phyloP scores from a whole-genome alignment of 139 green algal species.

The Micromonas pusilla region DNA sequence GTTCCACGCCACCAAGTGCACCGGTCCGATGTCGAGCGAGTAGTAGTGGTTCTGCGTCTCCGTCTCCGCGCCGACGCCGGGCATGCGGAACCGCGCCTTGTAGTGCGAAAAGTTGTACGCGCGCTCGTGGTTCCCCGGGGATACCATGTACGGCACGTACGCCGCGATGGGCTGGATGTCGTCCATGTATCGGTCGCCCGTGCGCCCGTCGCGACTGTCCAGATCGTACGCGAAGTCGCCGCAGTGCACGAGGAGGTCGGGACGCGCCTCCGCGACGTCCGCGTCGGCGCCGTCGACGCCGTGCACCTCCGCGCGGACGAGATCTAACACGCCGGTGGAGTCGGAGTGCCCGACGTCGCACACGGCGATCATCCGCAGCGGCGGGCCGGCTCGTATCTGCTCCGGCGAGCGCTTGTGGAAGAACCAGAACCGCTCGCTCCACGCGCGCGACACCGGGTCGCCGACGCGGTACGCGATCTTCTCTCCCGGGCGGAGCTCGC shows the following conservation, averaged over 20 bases:
- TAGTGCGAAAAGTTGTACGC: slow-evolving; percentile 23
- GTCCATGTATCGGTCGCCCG: neutral
- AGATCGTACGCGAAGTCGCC: slow-evolving; percentile 24
- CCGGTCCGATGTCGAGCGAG: slow-evolving; percentile 17
- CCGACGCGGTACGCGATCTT: slow-evolving; percentile 5
- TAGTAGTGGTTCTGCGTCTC: neutral
- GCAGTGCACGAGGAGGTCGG: slow-evolving; percentile 10
- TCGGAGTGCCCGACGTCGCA: slow-evolving; percentile 8
- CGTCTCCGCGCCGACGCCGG: neutral
- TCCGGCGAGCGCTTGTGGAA: neutral
- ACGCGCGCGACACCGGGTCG: neutral
- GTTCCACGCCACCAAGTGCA: slow-evolving; percentile 23
- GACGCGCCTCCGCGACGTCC: neutral
- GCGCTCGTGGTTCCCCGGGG: slow-evolving; percentile 14
- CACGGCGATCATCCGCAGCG: neutral
- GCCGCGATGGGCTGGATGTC: slow-evolving; percentile 10
- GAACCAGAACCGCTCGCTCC: neutral
- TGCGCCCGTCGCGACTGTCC: neutral
- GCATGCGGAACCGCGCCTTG: slow-evolving; percentile 7
- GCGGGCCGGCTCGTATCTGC: neutral
- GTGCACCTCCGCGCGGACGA: neutral
- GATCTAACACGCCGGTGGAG: neutral
- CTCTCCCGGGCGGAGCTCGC: neutral
- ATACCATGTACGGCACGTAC: slow-evolving; percentile 7
- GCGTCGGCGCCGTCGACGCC: neutral